Conservation (phyloP, 257 asterid species). For the Pogostemon cablin region DNA sequence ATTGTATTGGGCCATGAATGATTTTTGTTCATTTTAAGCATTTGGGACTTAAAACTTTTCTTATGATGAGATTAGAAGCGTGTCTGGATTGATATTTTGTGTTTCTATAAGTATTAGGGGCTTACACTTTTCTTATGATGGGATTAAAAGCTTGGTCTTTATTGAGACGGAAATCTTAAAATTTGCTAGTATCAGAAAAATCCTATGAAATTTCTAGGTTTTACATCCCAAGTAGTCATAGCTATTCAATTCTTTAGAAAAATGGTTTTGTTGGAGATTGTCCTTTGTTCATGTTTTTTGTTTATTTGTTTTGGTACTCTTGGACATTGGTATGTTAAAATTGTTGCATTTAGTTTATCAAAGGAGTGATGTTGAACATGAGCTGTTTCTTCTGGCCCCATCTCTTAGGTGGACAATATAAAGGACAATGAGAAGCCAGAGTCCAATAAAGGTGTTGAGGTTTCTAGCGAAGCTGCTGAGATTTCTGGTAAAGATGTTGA, state of each 20-base stretch:
- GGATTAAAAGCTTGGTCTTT: background rate
- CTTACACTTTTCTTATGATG: background rate
- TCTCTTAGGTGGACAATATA: slow-evolving; percentile 52
- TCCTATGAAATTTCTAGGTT: background rate
- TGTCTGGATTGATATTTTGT: background rate
- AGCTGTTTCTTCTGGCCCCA: slow-evolving; percentile 1
- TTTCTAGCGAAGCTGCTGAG: slow-evolving; percentile 41
- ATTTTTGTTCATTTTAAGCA: slow-evolving; percentile 4
- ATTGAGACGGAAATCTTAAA: no score
- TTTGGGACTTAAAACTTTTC: background rate
- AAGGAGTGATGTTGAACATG: slow-evolving; percentile 3
- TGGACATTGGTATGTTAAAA: slow-evolving; percentile 8
- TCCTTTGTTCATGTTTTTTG: background rate
- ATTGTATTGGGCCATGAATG: background rate
- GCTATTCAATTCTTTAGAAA: background rate
- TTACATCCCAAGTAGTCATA: background rate
- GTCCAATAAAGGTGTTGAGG: slow-evolving; percentile 40
- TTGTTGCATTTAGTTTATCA: background rate
- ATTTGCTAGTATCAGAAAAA: background rate
- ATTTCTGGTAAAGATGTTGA: slow-evolving; percentile 42
- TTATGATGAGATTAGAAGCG: background rate
- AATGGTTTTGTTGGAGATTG: background rate
- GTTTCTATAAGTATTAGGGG: background rate
- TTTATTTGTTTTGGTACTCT: background rate
- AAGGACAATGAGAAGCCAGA: slow-evolving; percentile 47